These are phyloP conservation scores for Maudiozyma bulderi DNA, from an alignment of 805 yeast genomes.

Conservation along the genomic window DNA sequence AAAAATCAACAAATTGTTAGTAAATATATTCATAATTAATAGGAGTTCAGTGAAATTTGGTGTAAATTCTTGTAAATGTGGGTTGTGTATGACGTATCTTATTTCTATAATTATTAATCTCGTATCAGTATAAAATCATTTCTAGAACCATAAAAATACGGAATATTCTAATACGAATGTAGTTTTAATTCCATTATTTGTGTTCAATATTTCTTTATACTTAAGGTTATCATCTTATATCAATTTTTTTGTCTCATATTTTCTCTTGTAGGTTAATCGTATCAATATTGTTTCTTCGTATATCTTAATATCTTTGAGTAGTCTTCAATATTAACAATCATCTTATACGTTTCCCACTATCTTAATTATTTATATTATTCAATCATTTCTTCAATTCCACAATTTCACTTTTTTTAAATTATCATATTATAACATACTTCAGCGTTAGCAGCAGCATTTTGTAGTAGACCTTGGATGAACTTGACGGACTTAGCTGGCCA, in stretches of 20 bases:
- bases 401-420: background rate
- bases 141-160: too few species aligned
- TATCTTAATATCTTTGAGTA: too few species aligned
- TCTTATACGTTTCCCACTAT: background rate
- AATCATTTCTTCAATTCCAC: background rate
- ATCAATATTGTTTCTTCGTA: background rate
- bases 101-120: too few species aligned
- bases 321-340: background rate
- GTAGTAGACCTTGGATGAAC: conserved; percentile 86
- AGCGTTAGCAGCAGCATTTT: conserved; percentile 98
- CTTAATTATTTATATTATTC: background rate
- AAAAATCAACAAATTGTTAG: background rate
- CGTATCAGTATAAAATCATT: too few species aligned
- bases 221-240: background rate
- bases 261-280: background rate
- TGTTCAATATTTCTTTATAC: too few species aligned
- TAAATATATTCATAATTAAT: background rate
- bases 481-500: conserved; percentile 99
- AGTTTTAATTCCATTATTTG: too few species aligned
- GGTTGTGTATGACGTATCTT: too few species aligned
- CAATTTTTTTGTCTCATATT: background rate
- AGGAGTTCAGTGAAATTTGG: background rate
- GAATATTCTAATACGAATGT: too few species aligned
- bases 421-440: conserved; percentile 41
- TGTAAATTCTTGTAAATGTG: background rate